Base-by-base conservation (phyloP, 1,139 yeast genomes). In the Sugiyamaella pinicola region DNA sequence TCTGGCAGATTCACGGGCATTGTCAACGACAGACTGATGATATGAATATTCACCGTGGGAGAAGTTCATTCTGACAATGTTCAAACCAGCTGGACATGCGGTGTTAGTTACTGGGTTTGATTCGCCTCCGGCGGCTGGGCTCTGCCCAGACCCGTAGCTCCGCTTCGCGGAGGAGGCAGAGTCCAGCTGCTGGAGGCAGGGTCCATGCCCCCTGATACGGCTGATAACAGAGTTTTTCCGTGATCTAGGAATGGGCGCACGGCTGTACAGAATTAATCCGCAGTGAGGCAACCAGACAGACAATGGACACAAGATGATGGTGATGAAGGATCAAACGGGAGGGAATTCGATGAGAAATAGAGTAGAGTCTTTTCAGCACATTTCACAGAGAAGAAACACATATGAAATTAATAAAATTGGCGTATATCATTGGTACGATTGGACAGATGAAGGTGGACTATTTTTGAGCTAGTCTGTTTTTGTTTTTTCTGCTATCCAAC, bases 31-130 rank as follows among this genome's bases (percentile, higher is more conserved):
- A 59, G 89, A 78, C 77, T 91, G 96, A 76, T 93, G 99, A 83
- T 93, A 93, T 68, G 88, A 96, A 77, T 95, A 84, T 54, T 95
- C 81, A 67, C 99, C 99, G 77, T 95, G 99, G 61, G 96, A 88
- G 77, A 95, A 93, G 85, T 93, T 95, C 97, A 93, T 90, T 74
- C 99, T 86, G 53, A 88, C 98, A 72, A 93, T 88, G 82, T 91
- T 93, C 67, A 93, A 82, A 71, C 99, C 99, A 58, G 96, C 96
- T 43, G 24, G 12, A 24, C 44, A 12, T 47, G 38, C 47, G 39
- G 49, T 46, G 42, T 15, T 4, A 29, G 37, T 19, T 24, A 26
- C 31, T 26, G 31, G 3, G 31, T 9, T 26, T n/a, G n/a, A n/a
- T n/a, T n/a, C n/a, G 31, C 31, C 31, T 26, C 31, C 31, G 31